These are phyloP conservation scores for Drosera spatulata DNA, from an alignment of 179 eudicot genomes.

Conservation along the genomic window DNA sequence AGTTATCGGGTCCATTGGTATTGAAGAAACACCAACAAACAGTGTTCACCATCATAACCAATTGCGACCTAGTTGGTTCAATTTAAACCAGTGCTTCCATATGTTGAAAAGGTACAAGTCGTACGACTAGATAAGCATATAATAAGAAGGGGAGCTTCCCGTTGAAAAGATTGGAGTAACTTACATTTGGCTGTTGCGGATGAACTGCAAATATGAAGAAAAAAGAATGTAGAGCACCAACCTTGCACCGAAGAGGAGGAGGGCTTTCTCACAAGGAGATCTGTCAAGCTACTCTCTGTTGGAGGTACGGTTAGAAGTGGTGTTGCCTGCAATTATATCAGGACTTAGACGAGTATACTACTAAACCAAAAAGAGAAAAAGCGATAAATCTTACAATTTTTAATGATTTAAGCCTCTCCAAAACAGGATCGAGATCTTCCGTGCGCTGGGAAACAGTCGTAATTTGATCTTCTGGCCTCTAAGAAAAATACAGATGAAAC, in stretches of 20 bases:
- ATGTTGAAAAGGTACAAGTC: too few species aligned
- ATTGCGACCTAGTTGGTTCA: too few species aligned
- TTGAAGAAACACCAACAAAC: too few species aligned
- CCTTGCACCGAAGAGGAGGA: slow-evolving; percentile 42
- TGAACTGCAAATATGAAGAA: neutral
- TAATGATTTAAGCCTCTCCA: slow-evolving; percentile 58
- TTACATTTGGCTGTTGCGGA: neutral
- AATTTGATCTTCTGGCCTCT: slow-evolving; percentile 52
- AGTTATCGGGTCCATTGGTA: too few species aligned
- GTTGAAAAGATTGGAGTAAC: neutral
- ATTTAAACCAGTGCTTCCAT: too few species aligned
- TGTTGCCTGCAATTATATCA: slow-evolving; percentile 36
- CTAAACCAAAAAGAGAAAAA: neutral
- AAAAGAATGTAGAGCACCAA: slow-evolving; percentile 3
- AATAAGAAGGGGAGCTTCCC: neutral
- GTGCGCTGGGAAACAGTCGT: slow-evolving; percentile 65
- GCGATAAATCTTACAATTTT: slow-evolving; percentile 33
- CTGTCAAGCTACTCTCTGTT: slow-evolving; percentile 72
- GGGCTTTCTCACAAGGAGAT: slow-evolving; percentile 76
- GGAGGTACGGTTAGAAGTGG: slow-evolving; percentile 63
- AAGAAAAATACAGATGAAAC: neutral
- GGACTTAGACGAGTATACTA: neutral
- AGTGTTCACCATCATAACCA: too few species aligned
- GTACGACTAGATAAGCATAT: too few species aligned
- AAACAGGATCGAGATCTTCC: slow-evolving; percentile 53